phyloP scores from a whole-genome alignment of 1,284 basidiomycete genomes.

The Coriolopsis trogii region DNA sequence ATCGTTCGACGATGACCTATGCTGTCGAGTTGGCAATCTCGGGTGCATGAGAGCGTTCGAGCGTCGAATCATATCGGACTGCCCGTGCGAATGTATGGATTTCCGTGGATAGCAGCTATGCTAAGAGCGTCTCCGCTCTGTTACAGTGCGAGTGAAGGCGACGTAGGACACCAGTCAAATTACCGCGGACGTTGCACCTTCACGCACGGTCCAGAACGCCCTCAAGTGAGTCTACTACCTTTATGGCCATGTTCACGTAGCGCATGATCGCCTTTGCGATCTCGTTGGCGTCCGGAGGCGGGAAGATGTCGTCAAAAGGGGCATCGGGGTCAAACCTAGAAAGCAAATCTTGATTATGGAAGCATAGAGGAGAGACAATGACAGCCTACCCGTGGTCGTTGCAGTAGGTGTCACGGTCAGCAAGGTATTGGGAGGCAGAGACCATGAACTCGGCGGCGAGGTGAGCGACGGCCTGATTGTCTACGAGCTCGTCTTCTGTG shows the following conservation, averaged over 20 bases:
- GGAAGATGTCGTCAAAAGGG: constrained; percentile 10
- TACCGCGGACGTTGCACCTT: too few relatives aligned
- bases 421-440: constrained; percentile 12
- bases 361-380: background rate
- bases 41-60: too few relatives aligned
- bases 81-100: too few relatives aligned
- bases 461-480: constrained; percentile 7
- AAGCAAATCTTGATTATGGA: background rate
- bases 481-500: constrained; percentile 8
- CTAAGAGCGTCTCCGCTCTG: too few relatives aligned
- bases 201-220: background rate
- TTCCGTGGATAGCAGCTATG: too few relatives aligned
- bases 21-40: background rate
- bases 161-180: too few relatives aligned
- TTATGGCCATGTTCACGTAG: background rate
- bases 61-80: too few relatives aligned
- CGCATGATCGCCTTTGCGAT: background rate
- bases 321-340: background rate
- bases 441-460: constrained; percentile 16
- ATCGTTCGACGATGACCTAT: background rate
- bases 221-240: background rate
- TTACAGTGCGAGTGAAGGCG: too few relatives aligned
- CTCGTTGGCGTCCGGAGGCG: background rate
- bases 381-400: constrained; percentile 12
- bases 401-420: constrained; percentile 15